phyloP scores from a whole-genome alignment of 208 protist genomes.

The Phytomonas sp. region DNA sequence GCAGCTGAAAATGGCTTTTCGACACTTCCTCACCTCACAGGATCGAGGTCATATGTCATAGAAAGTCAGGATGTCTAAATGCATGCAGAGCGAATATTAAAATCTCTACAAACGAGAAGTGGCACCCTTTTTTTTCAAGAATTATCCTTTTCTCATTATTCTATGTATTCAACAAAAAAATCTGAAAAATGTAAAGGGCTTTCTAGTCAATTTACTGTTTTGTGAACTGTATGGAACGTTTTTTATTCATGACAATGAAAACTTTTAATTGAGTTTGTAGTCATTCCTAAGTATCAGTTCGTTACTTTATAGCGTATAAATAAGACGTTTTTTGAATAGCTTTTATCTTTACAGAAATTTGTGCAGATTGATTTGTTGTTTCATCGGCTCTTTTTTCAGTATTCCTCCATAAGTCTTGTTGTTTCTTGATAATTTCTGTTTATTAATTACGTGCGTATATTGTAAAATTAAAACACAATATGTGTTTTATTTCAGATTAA shows the following conservation, averaged over 20 bases:
- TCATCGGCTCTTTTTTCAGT: constrained; percentile 5
- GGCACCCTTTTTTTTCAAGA: background rate
- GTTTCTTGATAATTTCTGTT: constrained; percentile 10
- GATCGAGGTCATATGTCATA: constrained; percentile 33
- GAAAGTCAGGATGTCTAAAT: background rate
- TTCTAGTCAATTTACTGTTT: background rate
- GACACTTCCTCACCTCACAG: constrained; percentile 20
- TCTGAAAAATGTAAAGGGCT: background rate
- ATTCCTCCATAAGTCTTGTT: constrained; percentile 8
- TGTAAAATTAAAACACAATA: background rate
- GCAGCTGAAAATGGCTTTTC: constrained; percentile 41
- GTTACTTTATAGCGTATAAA: background rate
- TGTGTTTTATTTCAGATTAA: background rate
- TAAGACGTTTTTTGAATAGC: no score
- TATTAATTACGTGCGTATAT: background rate
- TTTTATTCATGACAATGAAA: no score
- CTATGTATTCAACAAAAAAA: background rate
- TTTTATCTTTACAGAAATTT: background rate
- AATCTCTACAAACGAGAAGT: background rate
- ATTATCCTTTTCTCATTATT: background rate
- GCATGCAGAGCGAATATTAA: background rate
- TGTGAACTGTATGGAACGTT: background rate
- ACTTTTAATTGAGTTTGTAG: background rate
- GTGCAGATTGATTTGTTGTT: background rate
- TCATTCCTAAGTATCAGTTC: background rate